A percentile compares a stretch with the other conserved stretches of the same genome.
Evolutionary conservation across 139 green algal species (phyloP).

Genomic region (Parachlorella kessleri): DNA sequence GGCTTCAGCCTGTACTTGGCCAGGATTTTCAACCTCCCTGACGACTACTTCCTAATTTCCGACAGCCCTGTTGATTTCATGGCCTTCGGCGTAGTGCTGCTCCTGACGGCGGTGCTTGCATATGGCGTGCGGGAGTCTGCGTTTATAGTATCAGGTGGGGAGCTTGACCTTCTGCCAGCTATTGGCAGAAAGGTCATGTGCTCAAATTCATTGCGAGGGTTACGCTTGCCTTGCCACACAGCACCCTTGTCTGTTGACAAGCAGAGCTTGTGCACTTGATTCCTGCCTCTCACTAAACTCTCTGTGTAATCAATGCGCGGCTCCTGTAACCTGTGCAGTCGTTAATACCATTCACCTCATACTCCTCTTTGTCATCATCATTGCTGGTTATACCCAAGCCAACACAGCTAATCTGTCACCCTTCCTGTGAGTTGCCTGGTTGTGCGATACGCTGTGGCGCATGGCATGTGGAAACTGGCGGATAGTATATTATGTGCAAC

Average conservation of each 20-base stretch:
- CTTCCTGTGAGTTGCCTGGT: background rate
- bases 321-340: background rate
- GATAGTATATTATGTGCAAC: too few relatives aligned
- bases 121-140: constrained; percentile 23
- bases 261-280: too few relatives aligned
- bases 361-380: background rate
- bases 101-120: constrained; percentile 24
- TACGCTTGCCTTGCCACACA: too few relatives aligned
- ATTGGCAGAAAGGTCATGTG: too few relatives aligned
- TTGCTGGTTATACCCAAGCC: constrained; percentile 17
- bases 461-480: too few relatives aligned
- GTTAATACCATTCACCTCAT: background rate
- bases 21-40: background rate
- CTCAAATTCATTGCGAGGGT: too few relatives aligned
- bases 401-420: background rate
- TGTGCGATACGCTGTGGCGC: too few relatives aligned
- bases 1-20: constrained; percentile 30
- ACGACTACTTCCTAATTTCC: background rate
- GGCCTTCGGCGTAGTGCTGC: constrained; percentile 27
- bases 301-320: too few relatives aligned
- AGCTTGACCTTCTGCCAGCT: constrained; percentile 23
- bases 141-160: constrained; percentile 15
- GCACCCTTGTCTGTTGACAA: too few relatives aligned
- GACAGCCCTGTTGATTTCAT: constrained; percentile 14
- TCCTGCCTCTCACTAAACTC: too few relatives aligned